Base-by-base conservation (phyloP, 2,329 filamentous ascomycete species). In the Exophiala sp. region DNA sequence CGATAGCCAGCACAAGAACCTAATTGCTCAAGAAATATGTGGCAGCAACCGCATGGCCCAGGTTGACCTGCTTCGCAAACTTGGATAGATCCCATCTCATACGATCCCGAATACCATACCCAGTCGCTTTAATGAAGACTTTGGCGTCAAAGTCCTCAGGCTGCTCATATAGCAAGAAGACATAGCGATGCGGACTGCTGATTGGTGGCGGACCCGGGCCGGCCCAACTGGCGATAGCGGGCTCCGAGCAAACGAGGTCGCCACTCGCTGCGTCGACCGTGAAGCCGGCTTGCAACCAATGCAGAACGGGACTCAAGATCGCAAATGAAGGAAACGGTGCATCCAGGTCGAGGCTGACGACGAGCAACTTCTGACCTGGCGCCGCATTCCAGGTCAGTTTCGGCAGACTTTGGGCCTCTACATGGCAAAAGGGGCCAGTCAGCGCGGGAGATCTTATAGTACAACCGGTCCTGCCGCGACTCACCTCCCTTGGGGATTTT, bases 161-260 rank as follows among this genome's bases (percentile, higher is more conserved):
- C 60, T 77, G 71, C 54, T 75, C 69, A 51, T 71, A 77, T 18
- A 77, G 58, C 50, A 75, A 66, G 57, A 76, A 77, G 2, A 68
- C 48, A 56, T 78, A 78, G 0, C 75, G 71, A 61, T 78, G 74
- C 8, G 75, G 71, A 6, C 64, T 56, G 48, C 71, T 73, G 5
- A 63, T 56, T 0, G 70, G 70, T 10, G 74, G 74, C n/a, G 75
- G 74, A 2, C 65, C 67, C 2, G 75, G 74, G 0, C 66, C 69
- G 42, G 73, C 67, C 55, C 73, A 78, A 19, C 11, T 16, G 34
- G 29, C 47, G 37, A 47, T 42, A 14, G 22, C 34, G 2, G 51
- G 46, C 3, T 50, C 37, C 9, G 39, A n/a, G 11, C 46, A 50
- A 13, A 39, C 48, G 22, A 50, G 29, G n/a, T 11, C 46, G 7